phyloP scores from a whole-genome alignment of 345 rosid genomes.

The Syzygium jambos region DNA sequence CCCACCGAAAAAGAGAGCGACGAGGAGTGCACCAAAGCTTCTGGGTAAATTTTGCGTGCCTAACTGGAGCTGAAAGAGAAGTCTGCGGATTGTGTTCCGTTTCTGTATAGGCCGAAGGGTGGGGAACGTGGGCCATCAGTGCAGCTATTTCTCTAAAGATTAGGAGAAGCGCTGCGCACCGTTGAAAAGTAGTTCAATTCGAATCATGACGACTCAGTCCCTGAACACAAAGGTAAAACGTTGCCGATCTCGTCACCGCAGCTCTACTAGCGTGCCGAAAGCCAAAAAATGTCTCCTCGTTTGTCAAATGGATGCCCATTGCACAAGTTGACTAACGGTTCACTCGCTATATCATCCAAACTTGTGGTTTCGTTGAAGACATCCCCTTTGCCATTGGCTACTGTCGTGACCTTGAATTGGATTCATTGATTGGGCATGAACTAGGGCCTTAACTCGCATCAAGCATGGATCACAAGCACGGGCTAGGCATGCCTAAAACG shows the following conservation, averaged over 20 bases:
- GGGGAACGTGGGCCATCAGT: neutral
- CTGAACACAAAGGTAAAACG: neutral
- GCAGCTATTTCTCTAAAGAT: neutral
- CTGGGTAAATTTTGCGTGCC: neutral
- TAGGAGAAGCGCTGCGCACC: fast-evolving
- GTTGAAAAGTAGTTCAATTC: too few species aligned
- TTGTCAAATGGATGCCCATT: too few species aligned
- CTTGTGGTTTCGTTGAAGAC: neutral
- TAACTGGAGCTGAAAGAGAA: neutral
- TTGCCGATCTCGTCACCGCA: too few species aligned
- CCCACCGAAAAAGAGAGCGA: neutral
- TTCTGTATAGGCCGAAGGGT: too few species aligned
- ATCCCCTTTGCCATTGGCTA: too few species aligned
- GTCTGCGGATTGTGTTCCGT: neutral
- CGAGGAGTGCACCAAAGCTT: neutral
- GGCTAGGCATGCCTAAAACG: neutral
- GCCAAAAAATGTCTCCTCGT: neutral
- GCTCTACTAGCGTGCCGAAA: neutral
- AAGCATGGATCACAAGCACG: neutral
- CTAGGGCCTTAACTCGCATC: neutral
- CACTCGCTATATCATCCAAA: too few species aligned
- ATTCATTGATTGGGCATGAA: neutral
- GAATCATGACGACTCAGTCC: neutral
- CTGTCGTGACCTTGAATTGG: too few species aligned
- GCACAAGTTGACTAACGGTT: too few species aligned